Evolutionary conservation across 805 yeast species (phyloP).

Genomic region (Debaryomyces hansenii): DNA sequence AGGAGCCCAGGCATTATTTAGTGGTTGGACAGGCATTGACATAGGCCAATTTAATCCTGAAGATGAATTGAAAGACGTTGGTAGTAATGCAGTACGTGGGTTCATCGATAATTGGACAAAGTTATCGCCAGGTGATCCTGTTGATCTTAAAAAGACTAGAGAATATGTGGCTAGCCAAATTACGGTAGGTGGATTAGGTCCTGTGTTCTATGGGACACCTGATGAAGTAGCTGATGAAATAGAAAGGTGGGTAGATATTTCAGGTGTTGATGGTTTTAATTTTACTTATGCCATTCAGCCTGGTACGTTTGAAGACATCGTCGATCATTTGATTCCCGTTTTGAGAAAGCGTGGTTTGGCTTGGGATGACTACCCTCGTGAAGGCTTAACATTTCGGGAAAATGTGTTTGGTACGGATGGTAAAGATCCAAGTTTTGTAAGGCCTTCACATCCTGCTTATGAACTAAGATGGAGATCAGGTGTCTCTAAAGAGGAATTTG

Average conservation of each 20-base stretch:
- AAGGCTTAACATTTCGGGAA: constrained; percentile 37
- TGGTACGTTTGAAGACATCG: constrained; percentile 36
- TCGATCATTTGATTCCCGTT: constrained; percentile 36
- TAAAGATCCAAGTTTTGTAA: constrained; percentile 16
- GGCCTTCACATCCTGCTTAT: constrained; percentile 17
- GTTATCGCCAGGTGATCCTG: constrained; percentile 23
- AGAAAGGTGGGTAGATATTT: constrained; percentile 36
- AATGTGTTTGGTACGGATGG: constrained; percentile 28
- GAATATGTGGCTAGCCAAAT: constrained; percentile 28
- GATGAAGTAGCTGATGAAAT: constrained; percentile 39
- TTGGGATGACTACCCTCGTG: constrained; percentile 35
- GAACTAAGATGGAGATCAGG: constrained; percentile 26
- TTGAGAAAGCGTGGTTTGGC: constrained; percentile 32
- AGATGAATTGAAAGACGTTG: constrained; percentile 30
- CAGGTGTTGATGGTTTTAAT: constrained; percentile 46
- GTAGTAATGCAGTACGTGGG: constrained; percentile 31
- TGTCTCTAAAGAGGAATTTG: constrained; percentile 26
- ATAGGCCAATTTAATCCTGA: constrained; percentile 31
- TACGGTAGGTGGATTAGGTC: constrained; percentile 30
- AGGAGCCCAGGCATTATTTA: constrained; percentile 41
- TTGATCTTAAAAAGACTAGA: constrained; percentile 26
- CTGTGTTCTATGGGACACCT: constrained; percentile 34
- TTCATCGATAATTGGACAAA: constrained; percentile 35
- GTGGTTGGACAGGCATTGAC: constrained; percentile 45
- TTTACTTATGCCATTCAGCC: constrained; percentile 37